Evolutionary conservation across 352 stramenopile species (phyloP), one percentile per base, ranked within the genome.

Genomic region (Phytophthora crassamura): DNA sequence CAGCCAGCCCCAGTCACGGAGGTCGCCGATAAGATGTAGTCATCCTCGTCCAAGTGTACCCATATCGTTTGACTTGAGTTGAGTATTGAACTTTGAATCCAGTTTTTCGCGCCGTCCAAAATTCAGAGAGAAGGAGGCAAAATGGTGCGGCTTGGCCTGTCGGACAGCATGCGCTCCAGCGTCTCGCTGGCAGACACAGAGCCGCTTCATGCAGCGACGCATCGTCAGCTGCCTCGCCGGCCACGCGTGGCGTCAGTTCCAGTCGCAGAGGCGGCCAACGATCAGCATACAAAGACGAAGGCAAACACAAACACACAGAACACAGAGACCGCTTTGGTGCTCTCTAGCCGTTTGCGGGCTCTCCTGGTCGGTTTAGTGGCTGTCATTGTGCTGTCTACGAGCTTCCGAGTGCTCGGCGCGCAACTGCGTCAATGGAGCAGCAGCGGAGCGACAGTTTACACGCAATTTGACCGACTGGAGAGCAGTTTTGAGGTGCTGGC

Each of bases 81-180:
- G 20, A 53, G 22, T 66, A 71, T 47, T 34, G n/a, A 33, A 53
- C 18, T 70, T 67, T 61, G 9, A 73, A 75, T 67, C 39, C 55
- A 69, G 60, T 77, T 70, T 7, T 65, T 59, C 39, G 45, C 50
- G 59, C 41, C 52, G 48, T 12, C 28, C 22, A 25, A 64, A 16
- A 28, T 48, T 41, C 36, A 41, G 48, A 54, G 34, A 33, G 12
- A 30, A 51, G 34, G 2, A 61, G 9, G 11, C 18, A 39, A 67
- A n/a, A 78, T 76, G 71, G 43, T 30, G 16, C 59, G 71, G 16
- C 58, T 79, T n/a, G 71, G 71, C 40, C 58, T 79, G 49, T 79
- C 71, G 0, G 71, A 79, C n/a, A 79, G 71, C 45, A 79, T 79
- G 71, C 62, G 67, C 63, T 76, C 71, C 6, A 65, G 54, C n/a